A percentile compares a stretch with the other conserved stretches of the same genome.
phyloP scores from a whole-genome alignment of 1,139 yeast species.

The Pichia sp. region DNA sequence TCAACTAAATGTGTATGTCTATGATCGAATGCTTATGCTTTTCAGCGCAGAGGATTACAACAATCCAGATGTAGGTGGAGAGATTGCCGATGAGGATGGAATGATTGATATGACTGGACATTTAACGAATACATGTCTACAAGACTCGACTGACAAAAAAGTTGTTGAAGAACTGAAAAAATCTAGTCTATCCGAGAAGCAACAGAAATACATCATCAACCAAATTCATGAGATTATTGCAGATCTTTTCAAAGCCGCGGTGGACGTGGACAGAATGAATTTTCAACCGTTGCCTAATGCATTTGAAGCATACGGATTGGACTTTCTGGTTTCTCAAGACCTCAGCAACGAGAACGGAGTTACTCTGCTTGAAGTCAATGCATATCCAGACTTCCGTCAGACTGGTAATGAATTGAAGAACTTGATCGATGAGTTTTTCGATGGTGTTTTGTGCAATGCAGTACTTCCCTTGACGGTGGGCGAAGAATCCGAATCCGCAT shows the following conservation, averaged over 20 bases:
- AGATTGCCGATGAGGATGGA: constrained; percentile 26
- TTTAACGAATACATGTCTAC: constrained; percentile 89
- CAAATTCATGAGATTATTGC: constrained; percentile 59
- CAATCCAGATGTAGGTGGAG: constrained; percentile 30
- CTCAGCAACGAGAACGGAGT: constrained; percentile 37
- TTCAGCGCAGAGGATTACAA: constrained; percentile 61
- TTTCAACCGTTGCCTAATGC: constrained; percentile 85
- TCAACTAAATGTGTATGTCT: constrained; percentile 70
- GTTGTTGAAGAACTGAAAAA: constrained; percentile 67
- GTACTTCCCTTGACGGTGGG: constrained; percentile 39
- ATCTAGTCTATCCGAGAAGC: constrained; percentile 38
- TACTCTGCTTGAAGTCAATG: constrained; percentile 74
- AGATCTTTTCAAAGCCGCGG: constrained; percentile 82
- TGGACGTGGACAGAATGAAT: constrained; percentile 72
- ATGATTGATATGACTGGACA: constrained; percentile 60
- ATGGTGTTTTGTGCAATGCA: constrained; percentile 39
- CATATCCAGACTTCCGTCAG: constrained; percentile 95
- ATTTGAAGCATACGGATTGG: constrained; percentile 83
- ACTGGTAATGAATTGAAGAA: constrained; percentile 74
- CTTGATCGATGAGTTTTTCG: constrained; percentile 59
- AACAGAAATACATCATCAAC: constrained; percentile 42
- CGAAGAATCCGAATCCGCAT: constrained; percentile 19
- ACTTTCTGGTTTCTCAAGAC: constrained; percentile 65
- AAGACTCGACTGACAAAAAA: constrained; percentile 36
- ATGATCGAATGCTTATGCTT: constrained; percentile 70